Evolutionary conservation across 2,329 filamentous ascomycete genomes (phyloP).

Genomic region (Rutstroemia sydowiana): DNA sequence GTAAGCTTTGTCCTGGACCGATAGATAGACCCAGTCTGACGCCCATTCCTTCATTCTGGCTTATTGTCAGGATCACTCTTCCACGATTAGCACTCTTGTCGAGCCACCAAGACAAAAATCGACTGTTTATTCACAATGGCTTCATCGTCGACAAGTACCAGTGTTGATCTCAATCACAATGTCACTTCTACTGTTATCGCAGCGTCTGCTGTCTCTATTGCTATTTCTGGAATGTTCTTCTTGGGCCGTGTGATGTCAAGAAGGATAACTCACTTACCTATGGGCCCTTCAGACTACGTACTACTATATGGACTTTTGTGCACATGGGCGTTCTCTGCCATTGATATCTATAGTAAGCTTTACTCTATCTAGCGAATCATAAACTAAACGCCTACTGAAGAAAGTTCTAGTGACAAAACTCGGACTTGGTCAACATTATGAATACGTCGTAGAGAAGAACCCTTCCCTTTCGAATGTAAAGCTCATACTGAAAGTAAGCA

Average conservation of each 20-base stretch:
- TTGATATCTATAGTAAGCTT: not conserved
- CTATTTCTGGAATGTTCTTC: not conserved
- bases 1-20: no score
- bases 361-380: no score
- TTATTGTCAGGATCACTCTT: no score
- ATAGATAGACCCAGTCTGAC: no score
- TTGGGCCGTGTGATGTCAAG: not conserved
- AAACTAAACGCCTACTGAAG: no score
- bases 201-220: not conserved
- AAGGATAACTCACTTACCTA: not conserved
- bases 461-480: not conserved
- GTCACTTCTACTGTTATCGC: not conserved
- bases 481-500: not conserved
- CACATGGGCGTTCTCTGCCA: not conserved
- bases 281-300: not conserved
- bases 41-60: no score
- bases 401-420: not conserved
- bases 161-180: not conserved
- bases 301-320: not conserved
- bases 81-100: no score
- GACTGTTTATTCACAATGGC: not conserved
- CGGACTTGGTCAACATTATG: not conserved
- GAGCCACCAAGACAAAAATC: no score
- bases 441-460: not conserved
- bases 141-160: not conserved